These are phyloP conservation scores for Venustampulla echinocandica DNA, from an alignment of 495 filamentous ascomycete genomes.

Conservation along the genomic window DNA sequence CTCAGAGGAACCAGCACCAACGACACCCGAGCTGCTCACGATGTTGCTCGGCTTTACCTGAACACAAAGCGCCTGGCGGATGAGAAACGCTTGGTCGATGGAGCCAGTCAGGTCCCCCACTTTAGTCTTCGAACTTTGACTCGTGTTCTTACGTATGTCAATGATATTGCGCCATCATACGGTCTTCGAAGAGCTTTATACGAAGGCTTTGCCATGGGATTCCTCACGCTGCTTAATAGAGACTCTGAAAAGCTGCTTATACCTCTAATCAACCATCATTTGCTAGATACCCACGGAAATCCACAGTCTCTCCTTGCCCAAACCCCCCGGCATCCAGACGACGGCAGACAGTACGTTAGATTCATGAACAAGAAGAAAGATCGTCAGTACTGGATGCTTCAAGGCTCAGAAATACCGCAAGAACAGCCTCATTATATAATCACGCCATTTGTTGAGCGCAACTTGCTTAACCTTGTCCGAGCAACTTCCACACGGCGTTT, in stretches of 20 bases:
- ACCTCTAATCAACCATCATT: conserved; percentile 71
- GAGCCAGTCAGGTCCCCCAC: conserved; percentile 85
- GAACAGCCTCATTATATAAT: conserved; percentile 88
- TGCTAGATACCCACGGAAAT: conserved; percentile 61
- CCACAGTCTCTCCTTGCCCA: conserved; percentile 59
- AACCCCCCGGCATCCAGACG: conserved; percentile 62
- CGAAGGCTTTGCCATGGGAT: conserved; percentile 98
- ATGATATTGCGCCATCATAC: conserved; percentile 74
- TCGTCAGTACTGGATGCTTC: conserved; percentile 85
- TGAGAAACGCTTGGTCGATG: conserved; percentile 79
- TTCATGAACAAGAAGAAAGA: conserved; percentile 51
- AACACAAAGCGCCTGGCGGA: conserved; percentile 75
- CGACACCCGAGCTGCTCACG: conserved; percentile 57
- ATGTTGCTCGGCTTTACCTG: conserved; percentile 78
- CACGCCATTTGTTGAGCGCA: conserved; percentile 88
- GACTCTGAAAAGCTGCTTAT: conserved; percentile 69
- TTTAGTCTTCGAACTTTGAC: conserved; percentile 96
- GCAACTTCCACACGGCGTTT: conserved; percentile 86
- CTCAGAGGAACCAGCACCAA: conserved; percentile 57
- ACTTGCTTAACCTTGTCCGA: conserved; percentile 85
- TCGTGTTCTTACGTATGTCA: conserved; percentile 75
- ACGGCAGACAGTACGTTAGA: conserved; percentile 71
- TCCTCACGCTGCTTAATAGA: conserved; percentile 73
- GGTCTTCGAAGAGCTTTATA: conserved; percentile 80
- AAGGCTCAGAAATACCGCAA: conserved; percentile 55